A percentile compares a stretch with the other conserved stretches of the same genome.
These are phyloP conservation scores for Podospora tetraspora DNA, from an alignment of 495 filamentous ascomycete species.

Conservation along the genomic window DNA sequence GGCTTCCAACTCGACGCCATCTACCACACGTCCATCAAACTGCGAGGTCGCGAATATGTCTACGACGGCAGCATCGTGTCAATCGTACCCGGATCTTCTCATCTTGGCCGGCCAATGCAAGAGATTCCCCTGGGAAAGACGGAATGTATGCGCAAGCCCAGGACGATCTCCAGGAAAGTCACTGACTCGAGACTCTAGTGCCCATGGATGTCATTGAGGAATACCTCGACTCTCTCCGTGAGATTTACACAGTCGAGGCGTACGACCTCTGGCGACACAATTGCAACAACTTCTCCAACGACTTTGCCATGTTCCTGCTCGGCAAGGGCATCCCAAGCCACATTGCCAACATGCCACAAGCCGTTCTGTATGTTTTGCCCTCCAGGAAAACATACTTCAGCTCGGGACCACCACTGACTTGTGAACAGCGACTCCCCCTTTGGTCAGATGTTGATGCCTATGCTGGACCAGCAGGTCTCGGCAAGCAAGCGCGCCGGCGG, in stretches of 20 bases:
- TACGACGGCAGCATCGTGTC: slow-evolving; percentile 69
- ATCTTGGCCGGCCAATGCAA: slow-evolving; percentile 81
- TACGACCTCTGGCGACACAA: slow-evolving; percentile 86
- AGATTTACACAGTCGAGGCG: slow-evolving; percentile 81
- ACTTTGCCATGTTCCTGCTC: slow-evolving; percentile 84
- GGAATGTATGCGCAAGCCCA: slow-evolving; percentile 31
- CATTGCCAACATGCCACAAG: slow-evolving; percentile 82
- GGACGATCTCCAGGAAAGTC: not conserved
- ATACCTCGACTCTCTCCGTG: slow-evolving; percentile 76
- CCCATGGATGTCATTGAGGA: slow-evolving; percentile 81
- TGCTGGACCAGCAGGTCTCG: slow-evolving; percentile 69
- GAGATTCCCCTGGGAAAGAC: slow-evolving; percentile 68
- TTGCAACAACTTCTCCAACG: slow-evolving; percentile 98
- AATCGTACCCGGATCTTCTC: slow-evolving; percentile 71
- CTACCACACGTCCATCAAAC: slow-evolving; percentile 85
- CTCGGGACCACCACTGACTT: slow-evolving; percentile 5
- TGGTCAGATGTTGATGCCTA: slow-evolving; percentile 81
- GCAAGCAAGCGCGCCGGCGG: slow-evolving; percentile 52
- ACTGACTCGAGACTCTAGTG: slow-evolving; percentile 31
- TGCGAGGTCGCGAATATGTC: slow-evolving; percentile 57
- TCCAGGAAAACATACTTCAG: not conserved
- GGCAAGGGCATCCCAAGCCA: slow-evolving; percentile 83
- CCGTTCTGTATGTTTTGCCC: slow-evolving; percentile 52
- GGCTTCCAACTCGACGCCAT: slow-evolving; percentile 81
- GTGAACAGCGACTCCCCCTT: slow-evolving; percentile 66